Conservation (phyloP, 495 filamentous ascomycete genomes). For the Daldinia concentrica region DNA sequence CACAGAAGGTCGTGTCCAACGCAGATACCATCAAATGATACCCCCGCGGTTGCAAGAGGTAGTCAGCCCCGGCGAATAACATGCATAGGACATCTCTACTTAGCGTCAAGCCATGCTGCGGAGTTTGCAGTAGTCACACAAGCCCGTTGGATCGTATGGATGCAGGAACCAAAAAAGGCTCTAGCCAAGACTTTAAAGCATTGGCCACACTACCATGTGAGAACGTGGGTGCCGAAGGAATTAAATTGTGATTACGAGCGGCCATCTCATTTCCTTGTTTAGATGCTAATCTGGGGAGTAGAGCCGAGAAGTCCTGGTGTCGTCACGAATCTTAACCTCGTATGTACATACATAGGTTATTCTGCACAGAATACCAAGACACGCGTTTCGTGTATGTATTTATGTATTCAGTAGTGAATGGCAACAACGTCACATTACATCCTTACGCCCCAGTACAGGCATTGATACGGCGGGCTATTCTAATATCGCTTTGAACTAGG, state of each 20-base stretch:
- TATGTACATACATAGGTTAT: background rate
- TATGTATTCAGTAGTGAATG: constrained; percentile 2
- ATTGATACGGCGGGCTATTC: background rate
- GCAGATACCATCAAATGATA: constrained; percentile 23
- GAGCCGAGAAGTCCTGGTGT: constrained; percentile 31
- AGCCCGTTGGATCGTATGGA: constrained; percentile 23
- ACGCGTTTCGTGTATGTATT: constrained; percentile 12
- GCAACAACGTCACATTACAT: constrained; percentile 31
- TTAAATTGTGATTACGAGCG: constrained; percentile 42
- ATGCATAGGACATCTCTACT: background rate
- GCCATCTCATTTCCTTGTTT: constrained; percentile 29
- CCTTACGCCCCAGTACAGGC: background rate
- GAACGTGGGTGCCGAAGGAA: constrained; percentile 19
- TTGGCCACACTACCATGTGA: constrained; percentile 17
- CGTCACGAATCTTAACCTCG: background rate
- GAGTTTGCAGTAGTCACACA: constrained; percentile 30
- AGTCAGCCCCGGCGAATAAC: background rate
- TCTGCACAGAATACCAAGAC: constrained; percentile 3
- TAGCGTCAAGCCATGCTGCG: constrained; percentile 23
- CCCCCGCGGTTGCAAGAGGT: constrained; percentile 14
- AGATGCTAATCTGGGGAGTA: constrained; percentile 41
- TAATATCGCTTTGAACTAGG: background rate
- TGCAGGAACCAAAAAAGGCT: constrained; percentile 18
- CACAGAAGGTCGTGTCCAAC: constrained; percentile 18
- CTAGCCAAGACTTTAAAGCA: constrained; percentile 33